Evolutionary conservation across 768 basidiomycete species (phyloP).

Genomic region (Phaffia tasmanica): DNA sequence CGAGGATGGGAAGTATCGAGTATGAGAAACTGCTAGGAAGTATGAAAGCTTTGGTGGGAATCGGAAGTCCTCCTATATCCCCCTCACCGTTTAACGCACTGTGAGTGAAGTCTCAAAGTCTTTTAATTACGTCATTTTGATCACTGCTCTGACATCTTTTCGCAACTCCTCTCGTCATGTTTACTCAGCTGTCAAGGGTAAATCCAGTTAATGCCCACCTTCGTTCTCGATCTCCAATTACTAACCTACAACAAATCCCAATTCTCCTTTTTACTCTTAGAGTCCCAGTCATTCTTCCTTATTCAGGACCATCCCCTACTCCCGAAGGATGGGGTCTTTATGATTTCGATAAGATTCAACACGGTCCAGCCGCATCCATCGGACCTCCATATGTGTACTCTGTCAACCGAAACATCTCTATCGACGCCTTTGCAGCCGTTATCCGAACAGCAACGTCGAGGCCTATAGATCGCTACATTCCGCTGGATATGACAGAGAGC

Average conservation of each 20-base stretch:
- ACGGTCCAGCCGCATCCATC: constrained; percentile 10
- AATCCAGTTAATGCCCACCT: too few relatives aligned
- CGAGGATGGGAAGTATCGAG: background rate
- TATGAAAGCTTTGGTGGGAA: constrained; percentile 1
- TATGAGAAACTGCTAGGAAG: constrained; percentile 8
- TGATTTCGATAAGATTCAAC: constrained; percentile 1
- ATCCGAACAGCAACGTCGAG: background rate
- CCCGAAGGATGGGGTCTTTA: constrained; percentile 9
- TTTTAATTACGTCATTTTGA: background rate
- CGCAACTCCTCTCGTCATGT: background rate
- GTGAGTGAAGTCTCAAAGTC: background rate
- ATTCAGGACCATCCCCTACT: background rate
- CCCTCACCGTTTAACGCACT: constrained; percentile 11
- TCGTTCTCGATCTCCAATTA: too few relatives aligned
- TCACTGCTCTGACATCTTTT: background rate
- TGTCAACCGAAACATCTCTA: background rate
- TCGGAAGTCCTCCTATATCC: constrained; percentile 7
- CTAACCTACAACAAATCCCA: too few relatives aligned
- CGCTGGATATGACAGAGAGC: constrained; percentile 6
- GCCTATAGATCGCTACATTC: constrained; percentile 8
- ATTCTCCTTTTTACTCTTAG: too few relatives aligned
- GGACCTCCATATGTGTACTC: constrained; percentile 13
- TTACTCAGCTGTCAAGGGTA: constrained; percentile 7
- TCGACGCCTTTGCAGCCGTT: background rate
- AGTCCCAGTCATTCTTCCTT: constrained; percentile 13